Percentiles rank a stretch among this genome's conserved stretches.
These are phyloP conservation scores for Pythium periplocum DNA, from an alignment of 352 stramenopile species.

Conservation along the genomic window DNA sequence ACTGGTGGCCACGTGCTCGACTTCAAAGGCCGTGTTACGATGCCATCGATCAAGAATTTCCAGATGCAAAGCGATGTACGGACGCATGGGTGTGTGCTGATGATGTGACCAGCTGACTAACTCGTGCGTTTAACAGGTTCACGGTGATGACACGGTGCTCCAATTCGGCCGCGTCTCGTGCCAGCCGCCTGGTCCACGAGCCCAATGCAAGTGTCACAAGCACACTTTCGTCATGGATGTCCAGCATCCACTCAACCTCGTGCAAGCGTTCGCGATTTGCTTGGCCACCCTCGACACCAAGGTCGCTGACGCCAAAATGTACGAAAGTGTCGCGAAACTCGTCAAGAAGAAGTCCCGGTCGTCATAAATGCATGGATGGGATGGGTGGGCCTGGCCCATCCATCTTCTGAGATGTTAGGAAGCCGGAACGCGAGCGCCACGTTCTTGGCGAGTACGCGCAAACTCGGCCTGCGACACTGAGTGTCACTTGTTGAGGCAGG, in stretches of 20 bases:
- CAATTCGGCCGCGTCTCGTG: conserved; percentile 67
- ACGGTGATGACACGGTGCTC: conserved; percentile 36
- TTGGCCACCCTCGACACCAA: conserved; percentile 85
- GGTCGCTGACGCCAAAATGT: conserved; percentile 44
- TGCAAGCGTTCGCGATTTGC: conserved; percentile 88
- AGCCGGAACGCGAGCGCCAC: too few species aligned
- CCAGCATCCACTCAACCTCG: conserved; percentile 68
- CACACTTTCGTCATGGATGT: conserved; percentile 94
- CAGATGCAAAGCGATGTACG: conserved; percentile 53
- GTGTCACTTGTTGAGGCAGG: too few species aligned
- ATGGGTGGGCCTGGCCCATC: too few species aligned
- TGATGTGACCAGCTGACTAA: background rate
- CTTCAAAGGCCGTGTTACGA: conserved; percentile 57
- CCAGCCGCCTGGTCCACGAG: conserved; percentile 33
- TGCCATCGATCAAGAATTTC: conserved; percentile 74
- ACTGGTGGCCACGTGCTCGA: conserved; percentile 55
- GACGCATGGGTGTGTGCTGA: conserved; percentile 35
- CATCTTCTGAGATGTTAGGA: too few species aligned
- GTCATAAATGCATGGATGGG: too few species aligned
- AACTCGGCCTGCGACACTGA: too few species aligned
- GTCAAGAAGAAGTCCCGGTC: too few species aligned
- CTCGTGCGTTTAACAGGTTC: conserved; percentile 9
- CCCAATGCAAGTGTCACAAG: conserved; percentile 70
- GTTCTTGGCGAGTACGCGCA: too few species aligned
- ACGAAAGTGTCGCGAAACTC: conserved; percentile 31